Evolutionary conservation across 768 basidiomycete genomes (phyloP).

Genomic region (Strobilomyces echinocephalus): DNA sequence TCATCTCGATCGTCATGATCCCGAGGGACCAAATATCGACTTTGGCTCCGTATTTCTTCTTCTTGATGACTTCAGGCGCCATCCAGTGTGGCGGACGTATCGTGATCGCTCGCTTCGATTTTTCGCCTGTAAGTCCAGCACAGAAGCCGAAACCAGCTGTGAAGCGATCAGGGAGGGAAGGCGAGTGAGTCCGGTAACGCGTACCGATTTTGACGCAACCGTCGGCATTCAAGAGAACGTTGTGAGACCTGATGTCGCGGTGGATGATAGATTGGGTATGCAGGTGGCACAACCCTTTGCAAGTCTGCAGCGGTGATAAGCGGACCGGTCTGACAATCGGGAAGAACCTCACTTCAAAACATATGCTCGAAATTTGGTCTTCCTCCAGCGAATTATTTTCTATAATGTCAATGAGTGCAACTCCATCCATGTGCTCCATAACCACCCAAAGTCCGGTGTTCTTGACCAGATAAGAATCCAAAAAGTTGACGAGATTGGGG

Average conservation of each 20-base stretch:
- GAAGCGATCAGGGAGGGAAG: conserved; percentile 5
- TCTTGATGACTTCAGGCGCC: conserved; percentile 98
- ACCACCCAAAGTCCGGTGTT: conserved; percentile 93
- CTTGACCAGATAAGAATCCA: conserved; percentile 86
- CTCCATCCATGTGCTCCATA: conserved; percentile 99
- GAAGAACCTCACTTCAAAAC: conserved; percentile 64
- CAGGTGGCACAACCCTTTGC: conserved; percentile 89
- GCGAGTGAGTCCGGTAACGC: conserved; percentile 28
- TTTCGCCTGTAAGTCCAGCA: conserved; percentile 92
- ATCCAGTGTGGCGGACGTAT: conserved; percentile 98
- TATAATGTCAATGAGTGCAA: conserved; percentile 95
- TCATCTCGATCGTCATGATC: conserved; percentile 99
- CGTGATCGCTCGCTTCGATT: conserved; percentile 97
- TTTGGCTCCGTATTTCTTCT: conserved; percentile 95
- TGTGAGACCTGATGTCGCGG: conserved; percentile 95
- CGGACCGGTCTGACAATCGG: background rate
- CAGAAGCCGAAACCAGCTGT: conserved; percentile 96
- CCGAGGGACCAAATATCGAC: conserved; percentile 97
- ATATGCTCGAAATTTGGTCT: conserved; percentile 92
- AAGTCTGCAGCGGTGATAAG: conserved; percentile 55
- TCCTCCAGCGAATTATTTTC: conserved; percentile 95
- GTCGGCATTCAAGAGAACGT: conserved; percentile 86
- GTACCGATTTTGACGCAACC: conserved; percentile 96
- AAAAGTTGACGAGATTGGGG: conserved; percentile 94
- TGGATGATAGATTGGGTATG: conserved; percentile 95